A percentile compares a stretch with the other conserved stretches of the same genome.
Conservation (phyloP, 441 rosid species). For the Populus hybrid region DNA sequence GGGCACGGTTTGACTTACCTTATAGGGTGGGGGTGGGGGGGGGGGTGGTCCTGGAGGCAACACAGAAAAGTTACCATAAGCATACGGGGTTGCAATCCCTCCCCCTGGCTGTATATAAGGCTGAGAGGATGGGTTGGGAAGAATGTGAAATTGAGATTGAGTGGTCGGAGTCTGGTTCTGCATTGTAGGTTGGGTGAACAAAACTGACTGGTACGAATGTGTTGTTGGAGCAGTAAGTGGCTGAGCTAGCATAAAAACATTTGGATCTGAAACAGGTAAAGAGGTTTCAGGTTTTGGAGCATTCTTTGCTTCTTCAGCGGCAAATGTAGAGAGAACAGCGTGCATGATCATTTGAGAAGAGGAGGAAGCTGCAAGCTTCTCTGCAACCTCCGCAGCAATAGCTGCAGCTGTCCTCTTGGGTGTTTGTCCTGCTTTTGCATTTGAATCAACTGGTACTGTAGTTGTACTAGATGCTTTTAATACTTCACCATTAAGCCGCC, state of each 20-base stretch:
- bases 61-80: conserved; percentile 46
- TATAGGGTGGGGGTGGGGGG: conserved; percentile 49
- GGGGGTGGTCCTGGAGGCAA: conserved; percentile 42
- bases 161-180: conserved; percentile 51
- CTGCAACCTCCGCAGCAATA: conserved; percentile 95
- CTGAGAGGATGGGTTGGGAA: conserved; percentile 40
- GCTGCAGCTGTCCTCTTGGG: conserved; percentile 65
- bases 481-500: conserved; percentile 45
- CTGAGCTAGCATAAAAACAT: conserved; percentile 40
- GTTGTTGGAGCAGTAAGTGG: conserved; percentile 37
- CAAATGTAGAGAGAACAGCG: conserved; percentile 82
- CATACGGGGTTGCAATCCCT: conserved; percentile 23
- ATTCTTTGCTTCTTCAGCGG: conserved; percentile 81
- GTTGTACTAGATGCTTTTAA: conserved; percentile 31
- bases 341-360: no score
- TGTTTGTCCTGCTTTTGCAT: conserved; percentile 19
- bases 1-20: conserved; percentile 48
- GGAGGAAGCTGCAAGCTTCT: conserved; percentile 80
- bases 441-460: conserved; percentile 18
- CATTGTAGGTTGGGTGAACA: conserved; percentile 31
- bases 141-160: conserved; percentile 42
- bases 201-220: conserved; percentile 36
- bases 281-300: conserved; percentile 52
- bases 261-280: conserved; percentile 43
- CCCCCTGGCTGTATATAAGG: conserved; percentile 53